These are phyloP conservation scores for Phlegmacium glaucopus DNA, from an alignment of 768 basidiomycete species.

Conservation along the genomic window DNA sequence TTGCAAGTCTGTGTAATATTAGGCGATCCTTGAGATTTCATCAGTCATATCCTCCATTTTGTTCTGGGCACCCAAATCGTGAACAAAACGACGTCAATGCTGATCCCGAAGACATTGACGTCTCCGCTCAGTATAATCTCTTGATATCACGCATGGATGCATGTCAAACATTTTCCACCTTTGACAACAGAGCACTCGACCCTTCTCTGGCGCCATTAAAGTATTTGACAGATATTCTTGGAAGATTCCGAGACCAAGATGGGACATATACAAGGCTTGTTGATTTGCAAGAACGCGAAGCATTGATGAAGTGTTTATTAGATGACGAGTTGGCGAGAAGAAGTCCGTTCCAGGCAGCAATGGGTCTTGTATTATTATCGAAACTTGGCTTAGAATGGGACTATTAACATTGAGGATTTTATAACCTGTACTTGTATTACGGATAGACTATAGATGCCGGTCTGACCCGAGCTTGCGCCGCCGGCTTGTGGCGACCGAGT, in stretches of 20 bases:
- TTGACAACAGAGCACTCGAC: slow-evolving; percentile 9
- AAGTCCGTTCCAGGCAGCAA: slow-evolving; percentile 46
- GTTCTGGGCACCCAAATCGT: no score
- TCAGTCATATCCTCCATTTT: neutral
- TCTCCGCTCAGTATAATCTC: no score
- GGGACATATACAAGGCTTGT: slow-evolving; percentile 17
- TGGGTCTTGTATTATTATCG: slow-evolving; percentile 42
- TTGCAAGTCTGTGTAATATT: neutral
- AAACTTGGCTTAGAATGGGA: slow-evolving; percentile 29
- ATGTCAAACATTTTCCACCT: no score
- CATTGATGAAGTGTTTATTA: slow-evolving; percentile 28
- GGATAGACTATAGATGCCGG: slow-evolving; percentile 28
- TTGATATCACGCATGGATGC: no score
- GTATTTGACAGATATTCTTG: slow-evolving; percentile 30
- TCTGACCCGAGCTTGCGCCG: slow-evolving; percentile 31
- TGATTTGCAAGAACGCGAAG: slow-evolving; percentile 17
- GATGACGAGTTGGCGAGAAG: slow-evolving; percentile 28
- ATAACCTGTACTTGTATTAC: no score
- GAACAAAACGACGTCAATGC: no score
- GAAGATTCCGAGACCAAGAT: slow-evolving; percentile 20
- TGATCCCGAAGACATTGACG: no score
- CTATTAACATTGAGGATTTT: neutral
- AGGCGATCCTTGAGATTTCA: neutral
- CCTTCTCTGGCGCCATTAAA: slow-evolving; percentile 28
- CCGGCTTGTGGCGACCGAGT: slow-evolving; percentile 11